Percentiles rank a stretch among this genome's conserved stretches.
Conservation (phyloP, 2,329 filamentous ascomycete genomes). For the Exserohilum turcica region DNA sequence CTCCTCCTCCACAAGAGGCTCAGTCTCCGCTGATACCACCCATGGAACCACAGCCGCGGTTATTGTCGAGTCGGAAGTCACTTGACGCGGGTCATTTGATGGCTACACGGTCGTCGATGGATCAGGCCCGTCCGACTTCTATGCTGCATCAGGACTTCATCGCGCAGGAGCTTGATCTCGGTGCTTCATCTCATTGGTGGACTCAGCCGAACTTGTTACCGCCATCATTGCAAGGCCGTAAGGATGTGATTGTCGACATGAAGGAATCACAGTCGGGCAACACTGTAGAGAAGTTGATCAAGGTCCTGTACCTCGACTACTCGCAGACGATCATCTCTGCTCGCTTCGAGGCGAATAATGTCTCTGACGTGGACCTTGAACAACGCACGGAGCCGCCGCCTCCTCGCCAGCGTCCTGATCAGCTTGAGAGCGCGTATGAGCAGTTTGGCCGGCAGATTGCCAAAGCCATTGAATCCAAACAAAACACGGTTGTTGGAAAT, state of each 20-base stretch:
- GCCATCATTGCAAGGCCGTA: conserved; percentile 78
- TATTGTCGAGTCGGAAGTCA: conserved; percentile 61
- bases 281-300: conserved; percentile 78
- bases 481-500: conserved; percentile 81
- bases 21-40: conserved; percentile 36
- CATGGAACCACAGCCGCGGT: conserved; percentile 52
- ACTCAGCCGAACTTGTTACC: conserved; percentile 77
- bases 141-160: conserved; percentile 74
- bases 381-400: conserved; percentile 88
- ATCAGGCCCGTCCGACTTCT: conserved; percentile 69
- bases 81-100: conserved; percentile 65
- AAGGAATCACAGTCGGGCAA: conserved; percentile 79
- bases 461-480: conserved; percentile 70
- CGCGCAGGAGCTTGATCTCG: conserved; percentile 84
- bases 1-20: conserved; percentile 42
- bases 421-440: conserved; percentile 85
- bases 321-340: conserved; percentile 89
- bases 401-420: conserved; percentile 81
- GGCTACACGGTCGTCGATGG: conserved; percentile 68
- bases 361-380: conserved; percentile 73
- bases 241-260: conserved; percentile 80
- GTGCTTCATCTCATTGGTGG: conserved; percentile 81
- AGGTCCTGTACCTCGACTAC: conserved; percentile 92
- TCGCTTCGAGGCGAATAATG: conserved; percentile 75
- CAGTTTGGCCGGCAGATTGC: conserved; percentile 80